Conservation (phyloP, 768 basidiomycete genomes). For the Termitomyces sp. region DNA sequence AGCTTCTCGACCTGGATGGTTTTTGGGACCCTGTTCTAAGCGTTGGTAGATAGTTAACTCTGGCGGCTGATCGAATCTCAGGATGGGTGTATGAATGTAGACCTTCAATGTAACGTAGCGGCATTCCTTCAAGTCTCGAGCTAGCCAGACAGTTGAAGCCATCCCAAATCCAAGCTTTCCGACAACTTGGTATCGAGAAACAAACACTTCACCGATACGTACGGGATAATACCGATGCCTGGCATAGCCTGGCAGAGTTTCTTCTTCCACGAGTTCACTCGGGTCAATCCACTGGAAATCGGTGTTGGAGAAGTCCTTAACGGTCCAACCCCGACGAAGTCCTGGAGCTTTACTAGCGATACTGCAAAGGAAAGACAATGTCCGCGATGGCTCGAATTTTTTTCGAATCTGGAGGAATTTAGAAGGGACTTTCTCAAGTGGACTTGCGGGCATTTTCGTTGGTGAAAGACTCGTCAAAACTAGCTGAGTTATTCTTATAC, state of each 20-base stretch:
- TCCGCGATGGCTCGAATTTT: not conserved
- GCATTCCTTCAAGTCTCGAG: conserved; percentile 3
- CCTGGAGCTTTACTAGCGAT: not conserved
- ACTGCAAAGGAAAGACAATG: not conserved
- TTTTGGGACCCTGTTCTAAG: not conserved
- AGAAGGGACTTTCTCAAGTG: not conserved
- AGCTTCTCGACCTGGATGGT: not conserved
- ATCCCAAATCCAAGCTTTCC: conserved; percentile 30
- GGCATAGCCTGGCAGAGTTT: conserved; percentile 19
- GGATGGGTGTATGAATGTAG: not conserved
- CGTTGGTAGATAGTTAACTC: not conserved
- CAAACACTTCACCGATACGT: conserved; percentile 26
- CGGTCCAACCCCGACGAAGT: not conserved
- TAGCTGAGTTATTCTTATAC: not conserved
- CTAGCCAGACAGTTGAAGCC: conserved; percentile 25
- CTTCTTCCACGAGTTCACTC: conserved; percentile 13
- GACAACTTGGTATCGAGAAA: conserved; percentile 26
- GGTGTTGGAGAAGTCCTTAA: not conserved
- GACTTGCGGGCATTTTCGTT: not conserved
- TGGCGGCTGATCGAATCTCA: not conserved
- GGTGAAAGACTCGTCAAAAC: too few species aligned
- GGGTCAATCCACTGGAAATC: not conserved
- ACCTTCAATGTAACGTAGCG: not conserved
- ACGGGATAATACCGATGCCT: conserved; percentile 23
- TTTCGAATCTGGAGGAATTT: not conserved